These are phyloP conservation scores for Fraxinus floribunda DNA, from an alignment of 305 asterid genomes.

Conservation along the genomic window DNA sequence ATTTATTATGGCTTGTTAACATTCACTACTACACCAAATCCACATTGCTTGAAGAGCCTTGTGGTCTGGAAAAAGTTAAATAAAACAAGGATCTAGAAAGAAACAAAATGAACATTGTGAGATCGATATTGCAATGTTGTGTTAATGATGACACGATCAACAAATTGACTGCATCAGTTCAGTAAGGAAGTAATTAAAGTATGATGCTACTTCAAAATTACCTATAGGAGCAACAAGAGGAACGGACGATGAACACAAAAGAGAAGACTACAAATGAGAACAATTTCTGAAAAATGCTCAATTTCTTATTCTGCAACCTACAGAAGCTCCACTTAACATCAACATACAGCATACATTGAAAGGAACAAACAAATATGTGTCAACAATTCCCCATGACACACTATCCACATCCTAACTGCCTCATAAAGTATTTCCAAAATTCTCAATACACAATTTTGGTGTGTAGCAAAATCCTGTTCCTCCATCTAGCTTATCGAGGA, in stretches of 20 bases:
- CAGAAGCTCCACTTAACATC: not conserved
- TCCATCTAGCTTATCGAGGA: not conserved
- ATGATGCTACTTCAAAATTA: not conserved
- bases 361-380: not conserved
- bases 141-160: not conserved
- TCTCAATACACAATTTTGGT: not conserved
- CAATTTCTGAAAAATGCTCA: not conserved
- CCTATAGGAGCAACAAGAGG: not conserved
- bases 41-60: not conserved
- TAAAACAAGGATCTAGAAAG: not conserved
- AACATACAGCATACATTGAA: not conserved
- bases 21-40: not conserved
- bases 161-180: not conserved
- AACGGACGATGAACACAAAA: not conserved
- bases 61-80: not conserved
- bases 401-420: not conserved
- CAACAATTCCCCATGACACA: not conserved
- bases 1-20: not conserved
- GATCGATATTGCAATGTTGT: not conserved
- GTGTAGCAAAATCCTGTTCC: not conserved
- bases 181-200: not conserved
- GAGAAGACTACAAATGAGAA: not conserved
- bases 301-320: not conserved
- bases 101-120: not conserved
- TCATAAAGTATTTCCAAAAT: not conserved